Evolutionary conservation across 805 yeast genomes (phyloP).

Genomic region (Saturnispora besseyi): DNA sequence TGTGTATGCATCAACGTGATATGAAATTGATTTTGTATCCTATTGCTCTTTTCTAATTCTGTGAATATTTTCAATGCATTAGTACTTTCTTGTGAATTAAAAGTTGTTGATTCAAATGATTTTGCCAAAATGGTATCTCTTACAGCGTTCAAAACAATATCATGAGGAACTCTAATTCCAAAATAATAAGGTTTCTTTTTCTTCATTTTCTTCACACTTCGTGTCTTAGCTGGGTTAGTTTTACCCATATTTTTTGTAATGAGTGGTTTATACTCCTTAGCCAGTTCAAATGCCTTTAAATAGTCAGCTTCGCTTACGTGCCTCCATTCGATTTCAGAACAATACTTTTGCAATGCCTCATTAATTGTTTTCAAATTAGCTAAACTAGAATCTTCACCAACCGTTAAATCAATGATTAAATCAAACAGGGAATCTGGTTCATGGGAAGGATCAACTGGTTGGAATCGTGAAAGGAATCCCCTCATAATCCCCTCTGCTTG

Average conservation of each 20-base stretch:
- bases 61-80: slow-evolving; percentile 1
- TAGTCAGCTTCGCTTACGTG: slow-evolving; percentile 36
- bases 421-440: slow-evolving; percentile 67
- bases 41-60: slow-evolving; percentile 21
- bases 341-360: slow-evolving; percentile 28
- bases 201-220: neutral
- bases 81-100: neutral
- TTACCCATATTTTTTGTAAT: slow-evolving; percentile 30
- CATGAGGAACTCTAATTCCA: slow-evolving; percentile 32
- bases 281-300: slow-evolving; percentile 39
- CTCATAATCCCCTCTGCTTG: slow-evolving; percentile 56
- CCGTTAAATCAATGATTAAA: slow-evolving; percentile 47
- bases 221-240: neutral
- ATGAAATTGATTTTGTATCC: slow-evolving; percentile 52
- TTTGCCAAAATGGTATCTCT: neutral
- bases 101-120: neutral
- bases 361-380: slow-evolving; percentile 41
- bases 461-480: slow-evolving; percentile 65
- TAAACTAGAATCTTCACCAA: slow-evolving; percentile 37
- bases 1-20: slow-evolving; percentile 52
- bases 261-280: slow-evolving; percentile 48
- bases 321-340: slow-evolving; percentile 33
- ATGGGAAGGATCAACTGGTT: slow-evolving; percentile 38
- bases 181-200: slow-evolving; percentile 34
- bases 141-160: neutral